Conservation (phyloP, 2,329 filamentous ascomycete genomes). For the Coniochaeta pulveracea region DNA sequence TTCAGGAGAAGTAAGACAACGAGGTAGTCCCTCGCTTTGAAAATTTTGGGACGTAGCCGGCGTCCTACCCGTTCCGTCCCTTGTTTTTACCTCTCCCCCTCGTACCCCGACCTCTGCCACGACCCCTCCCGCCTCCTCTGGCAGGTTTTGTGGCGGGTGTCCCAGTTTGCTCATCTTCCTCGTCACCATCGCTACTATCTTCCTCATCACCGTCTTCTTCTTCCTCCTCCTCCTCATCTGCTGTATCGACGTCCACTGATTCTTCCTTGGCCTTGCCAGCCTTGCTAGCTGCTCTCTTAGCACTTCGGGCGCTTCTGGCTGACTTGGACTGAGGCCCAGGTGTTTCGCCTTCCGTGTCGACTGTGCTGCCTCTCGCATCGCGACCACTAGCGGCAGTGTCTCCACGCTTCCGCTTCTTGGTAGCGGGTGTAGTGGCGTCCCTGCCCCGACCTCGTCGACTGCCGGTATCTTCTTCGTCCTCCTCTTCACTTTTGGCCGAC, state of each 20-base stretch:
- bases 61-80: constrained; percentile 6
- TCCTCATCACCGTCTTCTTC: constrained; percentile 19
- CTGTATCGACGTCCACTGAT: constrained; percentile 19
- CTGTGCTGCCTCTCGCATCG: constrained; percentile 31
- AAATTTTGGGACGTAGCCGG: constrained; percentile 5
- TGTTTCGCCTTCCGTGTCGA: constrained; percentile 40
- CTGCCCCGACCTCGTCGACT: background rate
- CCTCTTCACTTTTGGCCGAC: background rate
- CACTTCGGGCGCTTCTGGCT: constrained; percentile 29
- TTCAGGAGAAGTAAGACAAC: too few relatives aligned
- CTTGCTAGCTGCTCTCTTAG: constrained; percentile 31
- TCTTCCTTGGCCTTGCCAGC: constrained; percentile 25
- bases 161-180: constrained; percentile 21
- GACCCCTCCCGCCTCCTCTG: constrained; percentile 22
- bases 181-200: constrained; percentile 22
- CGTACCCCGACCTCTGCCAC: constrained; percentile 13
- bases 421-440: constrained; percentile 3
- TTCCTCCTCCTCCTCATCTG: constrained; percentile 19
- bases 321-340: constrained; percentile 26
- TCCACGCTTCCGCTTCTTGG: constrained; percentile 34
- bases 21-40: too few relatives aligned
- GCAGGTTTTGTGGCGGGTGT: constrained; percentile 25
- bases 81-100: constrained; percentile 21
- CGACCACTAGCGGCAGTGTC: constrained; percentile 18
- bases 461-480: background rate